Evolutionary conservation across 1,284 basidiomycete genomes (phyloP).

Genomic region (Tilletia horrida): DNA sequence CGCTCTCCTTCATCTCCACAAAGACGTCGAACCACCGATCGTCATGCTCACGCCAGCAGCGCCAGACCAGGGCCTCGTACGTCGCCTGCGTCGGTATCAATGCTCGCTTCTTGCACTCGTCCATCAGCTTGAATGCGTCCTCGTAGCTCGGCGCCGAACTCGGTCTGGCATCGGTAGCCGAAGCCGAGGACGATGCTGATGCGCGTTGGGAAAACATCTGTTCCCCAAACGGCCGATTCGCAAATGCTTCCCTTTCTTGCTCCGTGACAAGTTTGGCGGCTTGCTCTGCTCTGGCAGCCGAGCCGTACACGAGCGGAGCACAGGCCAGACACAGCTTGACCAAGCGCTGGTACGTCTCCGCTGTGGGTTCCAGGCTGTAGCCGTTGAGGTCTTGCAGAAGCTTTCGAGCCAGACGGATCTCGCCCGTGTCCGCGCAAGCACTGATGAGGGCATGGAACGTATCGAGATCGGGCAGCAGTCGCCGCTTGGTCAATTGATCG

Average conservation of each 20-base stretch:
- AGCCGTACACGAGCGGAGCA: neutral
- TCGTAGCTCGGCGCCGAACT: constrained; percentile 14
- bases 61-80: constrained; percentile 9
- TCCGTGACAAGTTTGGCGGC: neutral
- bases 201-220: neutral
- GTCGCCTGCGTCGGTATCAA: constrained; percentile 13
- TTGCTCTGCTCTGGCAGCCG: neutral
- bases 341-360: constrained; percentile 10
- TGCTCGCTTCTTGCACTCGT: constrained; percentile 13
- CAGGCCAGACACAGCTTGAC: constrained; percentile 16
- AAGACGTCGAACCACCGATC: constrained; percentile 2
- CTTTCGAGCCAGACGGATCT: constrained; percentile 11
- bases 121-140: constrained; percentile 16
- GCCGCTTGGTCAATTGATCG: neutral
- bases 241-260: neutral
- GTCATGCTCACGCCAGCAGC: constrained; percentile 14
- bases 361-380: constrained; percentile 8
- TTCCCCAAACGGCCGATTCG: constrained; percentile 1
- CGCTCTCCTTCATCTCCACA: constrained; percentile 1
- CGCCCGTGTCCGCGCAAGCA: constrained; percentile 6
- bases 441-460: constrained; percentile 16
- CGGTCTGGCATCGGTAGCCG: neutral
- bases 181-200: neutral
- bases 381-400: constrained; percentile 15
- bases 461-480: constrained; percentile 7